Conservation (phyloP, 2,329 filamentous ascomycete species). For the Microdochium bolleyi region DNA sequence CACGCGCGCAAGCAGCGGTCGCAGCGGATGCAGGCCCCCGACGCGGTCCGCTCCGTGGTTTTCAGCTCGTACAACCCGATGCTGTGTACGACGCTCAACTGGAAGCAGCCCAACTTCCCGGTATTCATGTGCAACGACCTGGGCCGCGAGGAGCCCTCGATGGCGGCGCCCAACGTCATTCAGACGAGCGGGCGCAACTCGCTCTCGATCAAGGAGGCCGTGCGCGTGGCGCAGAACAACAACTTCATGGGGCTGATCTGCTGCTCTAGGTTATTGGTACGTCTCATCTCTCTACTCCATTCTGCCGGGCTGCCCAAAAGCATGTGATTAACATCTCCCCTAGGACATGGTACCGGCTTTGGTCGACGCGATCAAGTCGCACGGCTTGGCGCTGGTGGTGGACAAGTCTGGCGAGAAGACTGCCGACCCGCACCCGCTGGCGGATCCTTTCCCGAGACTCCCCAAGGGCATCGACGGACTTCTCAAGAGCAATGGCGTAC, state of each 20-base stretch:
- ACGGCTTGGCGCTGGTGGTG: conserved; percentile 84
- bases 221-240: conserved; percentile 86
- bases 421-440: conserved; percentile 27
- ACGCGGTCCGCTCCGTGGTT: conserved; percentile 76
- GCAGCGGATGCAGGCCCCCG: conserved; percentile 56
- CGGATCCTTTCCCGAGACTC: conserved; percentile 49
- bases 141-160: conserved; percentile 49
- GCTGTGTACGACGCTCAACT: conserved; percentile 90
- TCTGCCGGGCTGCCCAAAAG: background rate
- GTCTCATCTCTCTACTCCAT: conserved; percentile 21
- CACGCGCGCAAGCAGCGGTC: conserved; percentile 65
- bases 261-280: conserved; percentile 75
- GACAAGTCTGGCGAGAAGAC: conserved; percentile 63
- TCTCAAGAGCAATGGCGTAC: conserved; percentile 74
- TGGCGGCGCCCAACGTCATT: conserved; percentile 25
- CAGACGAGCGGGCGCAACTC: conserved; percentile 60
- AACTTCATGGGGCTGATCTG: conserved; percentile 98
- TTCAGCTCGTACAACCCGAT: conserved; percentile 90
- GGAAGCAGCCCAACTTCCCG: conserved; percentile 98
- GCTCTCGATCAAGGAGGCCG: conserved; percentile 88
- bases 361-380: conserved; percentile 87
- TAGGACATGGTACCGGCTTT: conserved; percentile 90
- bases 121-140: conserved; percentile 94
- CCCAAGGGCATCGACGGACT: conserved; percentile 83
- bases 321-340: background rate